Base-by-base conservation (phyloP, 164 flowering plant genomes). In the Nymphaea thermarum region DNA sequence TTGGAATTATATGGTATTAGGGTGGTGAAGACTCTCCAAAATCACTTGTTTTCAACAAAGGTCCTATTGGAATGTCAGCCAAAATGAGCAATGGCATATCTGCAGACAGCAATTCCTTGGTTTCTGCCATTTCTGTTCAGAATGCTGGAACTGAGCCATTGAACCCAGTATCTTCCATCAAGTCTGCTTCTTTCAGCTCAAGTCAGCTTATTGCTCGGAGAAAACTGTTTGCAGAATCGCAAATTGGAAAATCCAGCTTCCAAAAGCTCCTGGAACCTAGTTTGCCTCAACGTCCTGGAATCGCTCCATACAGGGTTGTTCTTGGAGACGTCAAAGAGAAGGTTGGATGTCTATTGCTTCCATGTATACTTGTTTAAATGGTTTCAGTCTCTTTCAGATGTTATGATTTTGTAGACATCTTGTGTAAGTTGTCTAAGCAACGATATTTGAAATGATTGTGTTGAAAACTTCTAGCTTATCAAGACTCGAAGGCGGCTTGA, bases 201-300 rank as follows among this genome's bases (percentile, higher is more conserved):
- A 47, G 55, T 47, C 55, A 47, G 55, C 55, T 47, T 47, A 2
- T 47, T 43, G 81, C 88, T 71, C 89, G 85, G 77, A 84, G 87
- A 77, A 90, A 89, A 81, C 67, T 82, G 6, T 87, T 83, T 76
- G 82, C 88, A 67, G 92, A 89, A 70, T 87, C 96, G 68, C 81
- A 82, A 75, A 75, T 81, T 25, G 98, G 98, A 77, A 83, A 86
- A 77, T 71, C 92, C 78, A 93, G 96, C 77, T 90, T 93, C 78
- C 89, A 85, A 67, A 89, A 85, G 81, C 96, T 93, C 74, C 79
- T 93, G 14, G 98, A 93, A 72, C 98, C 98, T 74, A 89, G 89
- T 66, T 74, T 66, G 60, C 82, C 86, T 64, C 82, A 82, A 42
- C 86, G 77, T 55, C 83, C 98, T 2, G 94, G 87, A 73, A 80